Evolutionary conservation across 140 eudicot species (phyloP).

Genomic region (Cichorium intybus): DNA sequence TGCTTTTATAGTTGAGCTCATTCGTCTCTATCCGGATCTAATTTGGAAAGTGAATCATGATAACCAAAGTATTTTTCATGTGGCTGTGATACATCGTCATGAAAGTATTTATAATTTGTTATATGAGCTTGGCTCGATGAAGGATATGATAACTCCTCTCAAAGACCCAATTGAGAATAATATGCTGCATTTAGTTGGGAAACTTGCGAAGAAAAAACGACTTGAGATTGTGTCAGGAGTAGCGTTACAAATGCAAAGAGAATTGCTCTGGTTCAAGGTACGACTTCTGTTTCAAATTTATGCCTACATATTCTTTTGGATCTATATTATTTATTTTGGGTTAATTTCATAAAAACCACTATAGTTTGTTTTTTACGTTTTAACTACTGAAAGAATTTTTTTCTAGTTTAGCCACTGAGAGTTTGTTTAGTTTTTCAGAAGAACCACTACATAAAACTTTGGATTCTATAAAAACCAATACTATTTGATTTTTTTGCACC

Average conservation of each 20-base stretch:
- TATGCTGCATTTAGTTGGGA: conserved; percentile 39
- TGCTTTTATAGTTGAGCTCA: conserved; percentile 17
- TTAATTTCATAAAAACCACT: no score
- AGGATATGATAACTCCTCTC: conserved; percentile 29
- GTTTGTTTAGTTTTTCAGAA: no score
- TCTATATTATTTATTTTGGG: no score
- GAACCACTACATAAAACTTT: no score
- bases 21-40: conserved; percentile 35
- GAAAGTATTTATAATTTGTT: conserved; percentile 35
- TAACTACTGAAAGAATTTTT: no score
- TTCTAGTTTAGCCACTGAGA: no score
- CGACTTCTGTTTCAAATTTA: no score
- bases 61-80: conserved; percentile 8
- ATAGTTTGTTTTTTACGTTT: no score
- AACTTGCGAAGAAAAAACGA: conserved; percentile 2
- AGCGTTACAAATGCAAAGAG: not conserved
- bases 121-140: conserved; percentile 36
- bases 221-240: not conserved
- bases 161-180: conserved; percentile 16
- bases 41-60: conserved; percentile 15
- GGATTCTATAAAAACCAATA: no score
- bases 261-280: conserved; percentile 7
- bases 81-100: conserved; percentile 34
- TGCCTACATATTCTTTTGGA: no score
- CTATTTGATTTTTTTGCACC: no score